Base-by-base conservation (phyloP, 805 yeast species). In the Peterozyma toletana region DNA sequence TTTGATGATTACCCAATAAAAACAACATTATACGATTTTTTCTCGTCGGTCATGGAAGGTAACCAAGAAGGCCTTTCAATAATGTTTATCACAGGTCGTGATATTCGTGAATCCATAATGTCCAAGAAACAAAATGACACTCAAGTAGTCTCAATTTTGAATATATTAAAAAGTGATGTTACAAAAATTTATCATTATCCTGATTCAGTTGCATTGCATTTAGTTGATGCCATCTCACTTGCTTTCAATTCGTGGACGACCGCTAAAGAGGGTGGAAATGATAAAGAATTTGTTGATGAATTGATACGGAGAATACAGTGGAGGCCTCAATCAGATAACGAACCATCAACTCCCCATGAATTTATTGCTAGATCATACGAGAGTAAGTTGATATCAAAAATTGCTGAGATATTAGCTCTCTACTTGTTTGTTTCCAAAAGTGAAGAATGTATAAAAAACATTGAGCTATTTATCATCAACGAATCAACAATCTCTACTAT, bases 211-310 rank as follows among this genome's bases (percentile, higher is more conserved):
- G 75, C 83, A 18, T 73, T 82, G 17, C 81, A 81, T 48, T 60
- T 88, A 18, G 69, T 86, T 16, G 89, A 85, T 57, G 79, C 95
- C 0, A 70, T 89, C 27, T 75, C 93, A 0, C 64, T 76, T 40
- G 89, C 95, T 0, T 77, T 81, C 53, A 86, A 85, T 56, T 75
- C 87, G 0, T 86, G 96, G 95, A 77, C 83, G 0, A 71, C 81
- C 1, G 76, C 78, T 0, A 72, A 77, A 41, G 75, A 77, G 37
- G 67, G 68, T 42, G 75, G 70, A 5, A 66, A 66, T 31, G 87
- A 82, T 52, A 54, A 53, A 17, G 57, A 58, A n/a, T 76, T 77
- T 42, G 63, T 75, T 11, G 62, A 64, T 10, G 70, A 65, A 34
- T 56, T 78, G 54, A 53, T 72, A 42, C 37, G 60, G 37, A 56